Percentiles rank a stretch among this genome's conserved stretches.
Conservation (phyloP, 495 filamentous ascomycete genomes). For the Penicillium verhagenii region DNA sequence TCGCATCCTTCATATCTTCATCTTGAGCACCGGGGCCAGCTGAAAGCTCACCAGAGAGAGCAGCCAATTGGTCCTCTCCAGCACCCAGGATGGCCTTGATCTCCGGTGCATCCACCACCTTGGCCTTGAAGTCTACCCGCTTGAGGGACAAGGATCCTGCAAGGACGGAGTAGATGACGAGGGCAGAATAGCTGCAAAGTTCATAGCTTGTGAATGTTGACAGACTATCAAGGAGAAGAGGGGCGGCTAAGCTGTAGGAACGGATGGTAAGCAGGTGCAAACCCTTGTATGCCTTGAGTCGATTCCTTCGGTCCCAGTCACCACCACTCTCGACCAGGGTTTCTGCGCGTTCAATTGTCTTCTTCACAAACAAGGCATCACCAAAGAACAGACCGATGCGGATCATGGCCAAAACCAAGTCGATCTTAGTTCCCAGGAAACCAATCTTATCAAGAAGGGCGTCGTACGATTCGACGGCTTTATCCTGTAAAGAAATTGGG, state of each 20-base stretch:
- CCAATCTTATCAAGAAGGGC: constrained; percentile 90
- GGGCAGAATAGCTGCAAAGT: constrained; percentile 88
- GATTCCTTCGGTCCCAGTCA: constrained; percentile 97
- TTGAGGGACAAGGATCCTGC: constrained; percentile 92
- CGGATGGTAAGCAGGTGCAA: constrained; percentile 88
- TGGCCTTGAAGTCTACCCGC: constrained; percentile 96
- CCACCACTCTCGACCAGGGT: constrained; percentile 88
- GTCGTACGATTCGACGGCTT: constrained; percentile 88
- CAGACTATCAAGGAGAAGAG: constrained; percentile 89
- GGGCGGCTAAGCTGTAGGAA: constrained; percentile 84
- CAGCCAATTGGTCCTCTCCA: constrained; percentile 79
- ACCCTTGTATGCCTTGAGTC: constrained; percentile 97
- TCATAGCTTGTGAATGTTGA: constrained; percentile 99
- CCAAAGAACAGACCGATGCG: constrained; percentile 94
- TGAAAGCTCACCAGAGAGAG: constrained; percentile 69
- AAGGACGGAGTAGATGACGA: constrained; percentile 94
- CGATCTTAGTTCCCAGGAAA: constrained; percentile 93
- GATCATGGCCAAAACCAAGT: constrained; percentile 92
- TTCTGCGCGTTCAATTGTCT: constrained; percentile 87
- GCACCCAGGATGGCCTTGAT: constrained; percentile 94
- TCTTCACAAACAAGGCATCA: constrained; percentile 86
- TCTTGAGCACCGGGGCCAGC: constrained; percentile 76
- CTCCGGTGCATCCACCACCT: constrained; percentile 96
- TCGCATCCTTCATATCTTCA: constrained; percentile 72
- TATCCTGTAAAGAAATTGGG: constrained; percentile 60